phyloP scores from a whole-genome alignment of 108 stramenopile genomes.

The Parietichytrium sp. region DNA sequence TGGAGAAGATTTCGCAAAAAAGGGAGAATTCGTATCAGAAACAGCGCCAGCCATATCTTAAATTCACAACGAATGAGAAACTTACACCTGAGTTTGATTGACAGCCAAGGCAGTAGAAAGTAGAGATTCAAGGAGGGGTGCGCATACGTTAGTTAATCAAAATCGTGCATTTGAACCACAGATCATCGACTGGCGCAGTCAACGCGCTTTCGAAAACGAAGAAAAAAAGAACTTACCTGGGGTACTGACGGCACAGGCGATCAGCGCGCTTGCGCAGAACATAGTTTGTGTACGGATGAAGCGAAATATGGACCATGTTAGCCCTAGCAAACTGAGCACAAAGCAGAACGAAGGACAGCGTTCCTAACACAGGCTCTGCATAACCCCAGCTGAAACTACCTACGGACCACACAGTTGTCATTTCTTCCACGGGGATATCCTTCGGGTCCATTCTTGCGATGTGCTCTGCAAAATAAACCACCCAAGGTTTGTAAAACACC shows the following conservation, averaged over 20 bases:
- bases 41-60: too few species aligned
- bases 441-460: neutral
- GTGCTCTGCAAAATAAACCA: neutral
- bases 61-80: too few species aligned
- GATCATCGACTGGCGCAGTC: too few species aligned
- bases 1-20: too few species aligned
- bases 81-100: too few species aligned
- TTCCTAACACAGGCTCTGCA: slow-evolving; percentile 51
- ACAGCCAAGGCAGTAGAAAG: too few species aligned
- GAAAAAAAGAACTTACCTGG: too few species aligned
- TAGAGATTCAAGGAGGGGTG: too few species aligned
- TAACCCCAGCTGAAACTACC: slow-evolving; percentile 46
- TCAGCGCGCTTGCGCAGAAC: neutral
- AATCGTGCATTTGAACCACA: too few species aligned
- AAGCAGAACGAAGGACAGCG: slow-evolving; percentile 41
- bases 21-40: too few species aligned
- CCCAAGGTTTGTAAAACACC: slow-evolving; percentile 27
- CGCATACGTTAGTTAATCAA: too few species aligned
- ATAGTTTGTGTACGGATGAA: slow-evolving; percentile 30
- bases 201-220: too few species aligned
- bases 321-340: slow-evolving; percentile 35
- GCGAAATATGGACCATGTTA: slow-evolving; percentile 29
- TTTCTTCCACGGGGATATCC: slow-evolving; percentile 16
- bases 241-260: slow-evolving; percentile 1
- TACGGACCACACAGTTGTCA: slow-evolving; percentile 25